These are phyloP conservation scores for Rhynchosporium graminicola DNA, from an alignment of 2,329 filamentous ascomycete genomes.

Conservation along the genomic window DNA sequence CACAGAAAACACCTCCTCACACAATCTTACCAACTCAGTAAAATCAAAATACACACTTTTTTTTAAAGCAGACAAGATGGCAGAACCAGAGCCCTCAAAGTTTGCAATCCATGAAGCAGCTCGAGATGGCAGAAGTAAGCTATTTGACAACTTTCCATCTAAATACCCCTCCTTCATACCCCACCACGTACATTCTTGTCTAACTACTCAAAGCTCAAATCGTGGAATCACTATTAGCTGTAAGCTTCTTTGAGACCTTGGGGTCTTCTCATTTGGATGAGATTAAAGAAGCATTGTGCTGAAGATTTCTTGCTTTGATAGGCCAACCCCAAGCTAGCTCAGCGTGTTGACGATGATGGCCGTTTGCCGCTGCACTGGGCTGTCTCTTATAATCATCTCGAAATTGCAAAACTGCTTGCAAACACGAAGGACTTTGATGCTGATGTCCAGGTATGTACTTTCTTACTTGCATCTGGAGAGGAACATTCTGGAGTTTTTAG, in stretches of 20 bases:
- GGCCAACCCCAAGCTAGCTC: slow-evolving; percentile 78
- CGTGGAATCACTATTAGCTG: slow-evolving; percentile 74
- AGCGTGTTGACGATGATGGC: slow-evolving; percentile 76
- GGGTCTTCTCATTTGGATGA: slow-evolving; percentile 12
- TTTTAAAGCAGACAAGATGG: slow-evolving; percentile 4
- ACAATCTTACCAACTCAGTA: not conserved
- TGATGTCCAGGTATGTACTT: slow-evolving; percentile 66
- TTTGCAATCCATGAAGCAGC: slow-evolving; percentile 87
- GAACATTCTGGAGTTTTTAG: too few species aligned
- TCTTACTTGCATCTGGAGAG: not conserved
- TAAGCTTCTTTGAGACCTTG: slow-evolving; percentile 42
- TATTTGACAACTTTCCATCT: slow-evolving; percentile 8
- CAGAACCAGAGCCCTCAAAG: slow-evolving; percentile 51
- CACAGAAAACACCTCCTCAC: not conserved
- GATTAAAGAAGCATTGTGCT: not conserved
- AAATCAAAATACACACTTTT: not conserved
- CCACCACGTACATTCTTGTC: slow-evolving; percentile 25
- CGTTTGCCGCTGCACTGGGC: slow-evolving; percentile 95
- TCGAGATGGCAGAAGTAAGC: slow-evolving; percentile 77
- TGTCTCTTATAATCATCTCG: slow-evolving; percentile 74
- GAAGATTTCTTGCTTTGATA: slow-evolving; percentile 40
- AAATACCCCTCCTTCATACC: slow-evolving; percentile 13
- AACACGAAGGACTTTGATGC: slow-evolving; percentile 76
- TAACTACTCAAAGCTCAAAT: slow-evolving; percentile 55
- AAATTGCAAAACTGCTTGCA: slow-evolving; percentile 73